Base-by-base conservation (phyloP, 116 monocot genomes). In the Posidonia oceanica region DNA sequence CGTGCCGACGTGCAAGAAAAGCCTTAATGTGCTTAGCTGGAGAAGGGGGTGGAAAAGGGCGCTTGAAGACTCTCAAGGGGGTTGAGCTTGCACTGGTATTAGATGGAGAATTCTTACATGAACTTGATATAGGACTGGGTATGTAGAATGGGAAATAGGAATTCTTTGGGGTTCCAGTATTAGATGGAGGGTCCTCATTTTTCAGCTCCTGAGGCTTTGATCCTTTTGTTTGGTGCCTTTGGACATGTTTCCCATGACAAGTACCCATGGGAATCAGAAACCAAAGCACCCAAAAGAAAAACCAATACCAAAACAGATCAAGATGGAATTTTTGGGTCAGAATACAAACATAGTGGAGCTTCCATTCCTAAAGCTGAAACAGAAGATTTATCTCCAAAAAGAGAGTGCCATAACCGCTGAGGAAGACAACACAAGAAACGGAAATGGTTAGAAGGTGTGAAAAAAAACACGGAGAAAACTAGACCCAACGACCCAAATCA, bases 11-110 rank as follows among this genome's bases (percentile, higher is more conserved):
- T 1, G 78, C 79, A 13, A 97, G 85, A 44, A 87, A 69, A 0
- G 97, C 97, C 77, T 79, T 87, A 8, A 97, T 97, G 82, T 97
- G 97, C 85, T 92, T 97, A 36, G 97, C 97, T 2, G 97, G 97
- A 3, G 97, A 97, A 23, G 97, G 89, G 4, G 97, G 97, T 38
- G 96, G 88, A 75, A 96, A 96, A 2, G 97, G 80, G 15, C 87
- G 78, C 77, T 87, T 85, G 68, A 97, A 87, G 22, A 81, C 57
- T 21, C 82, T 76, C 20, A 82, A 64, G 2, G 97, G 92, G 4
- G 89, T 97, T 10, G 89, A 83, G 20, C 54, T 75, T 16, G 75
- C 67, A 59, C 84, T 87, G 12, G 82, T 79, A 57, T 84, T 80
- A 4, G 81, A 74, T 18, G 95, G 82, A 5, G 91, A 88, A 53